A percentile compares a stretch with the other conserved stretches of the same genome.
phyloP scores from a whole-genome alignment of 345 rosid species.

The Excoecaria cochinchinensis region DNA sequence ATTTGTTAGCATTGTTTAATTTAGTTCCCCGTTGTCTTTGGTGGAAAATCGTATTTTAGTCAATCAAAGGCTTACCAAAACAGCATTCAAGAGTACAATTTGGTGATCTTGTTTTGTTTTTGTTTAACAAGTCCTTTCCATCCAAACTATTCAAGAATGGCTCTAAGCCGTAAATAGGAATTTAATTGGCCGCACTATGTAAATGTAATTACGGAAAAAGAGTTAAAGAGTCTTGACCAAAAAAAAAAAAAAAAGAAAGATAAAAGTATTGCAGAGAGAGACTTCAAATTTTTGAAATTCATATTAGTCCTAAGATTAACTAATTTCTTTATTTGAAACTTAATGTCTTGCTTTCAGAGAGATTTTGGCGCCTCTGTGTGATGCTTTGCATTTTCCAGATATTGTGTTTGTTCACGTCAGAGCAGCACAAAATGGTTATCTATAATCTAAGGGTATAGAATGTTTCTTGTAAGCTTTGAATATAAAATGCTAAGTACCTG shows the following conservation, averaged over 20 bases:
- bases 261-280: neutral
- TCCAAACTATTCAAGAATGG: neutral
- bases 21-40: neutral
- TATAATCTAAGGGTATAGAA: no score
- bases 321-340: neutral
- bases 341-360: neutral
- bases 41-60: neutral
- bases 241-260: no score
- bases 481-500: neutral
- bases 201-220: neutral
- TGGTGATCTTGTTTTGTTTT: neutral
- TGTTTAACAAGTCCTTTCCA: neutral
- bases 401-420: neutral
- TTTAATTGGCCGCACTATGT: neutral
- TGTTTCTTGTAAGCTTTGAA: neutral
- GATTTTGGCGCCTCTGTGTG: neutral
- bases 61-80: neutral
- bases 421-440: neutral
- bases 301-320: neutral
- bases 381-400: neutral
- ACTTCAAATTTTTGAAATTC: neutral
- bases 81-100: neutral
- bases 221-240: neutral
- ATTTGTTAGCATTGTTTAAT: conserved; percentile 8
- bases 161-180: neutral